These are phyloP conservation scores for Boletus rufocinnamomeus DNA, from an alignment of 768 basidiomycete genomes.

Conservation along the genomic window DNA sequence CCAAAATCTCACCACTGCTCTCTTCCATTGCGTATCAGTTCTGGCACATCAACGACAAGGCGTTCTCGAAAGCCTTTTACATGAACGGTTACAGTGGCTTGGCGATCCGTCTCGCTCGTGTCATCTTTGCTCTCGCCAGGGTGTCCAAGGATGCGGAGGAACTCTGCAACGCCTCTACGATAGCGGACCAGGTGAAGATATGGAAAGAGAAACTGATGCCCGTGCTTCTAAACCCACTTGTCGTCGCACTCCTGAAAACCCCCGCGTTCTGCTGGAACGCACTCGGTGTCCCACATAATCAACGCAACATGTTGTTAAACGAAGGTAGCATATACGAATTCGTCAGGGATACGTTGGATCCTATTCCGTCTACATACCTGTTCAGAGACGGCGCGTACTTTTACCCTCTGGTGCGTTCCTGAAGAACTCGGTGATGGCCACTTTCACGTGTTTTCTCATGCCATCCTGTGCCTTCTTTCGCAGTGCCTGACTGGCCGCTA, in stretches of 20 bases:
- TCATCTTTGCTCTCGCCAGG: constrained; percentile 61
- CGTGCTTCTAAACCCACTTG: constrained; percentile 58
- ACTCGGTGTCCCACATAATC: constrained; percentile 72
- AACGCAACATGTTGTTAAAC: constrained; percentile 59
- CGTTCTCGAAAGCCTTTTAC: constrained; percentile 60
- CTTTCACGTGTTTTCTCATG: constrained; percentile 6
- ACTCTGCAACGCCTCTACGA: constrained; percentile 55
- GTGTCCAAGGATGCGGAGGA: constrained; percentile 54
- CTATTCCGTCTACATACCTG: constrained; percentile 46
- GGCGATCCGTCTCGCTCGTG: constrained; percentile 62
- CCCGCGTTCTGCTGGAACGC: constrained; percentile 72
- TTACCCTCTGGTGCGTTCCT: constrained; percentile 51
- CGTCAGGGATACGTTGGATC: constrained; percentile 53
- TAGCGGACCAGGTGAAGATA: constrained; percentile 59
- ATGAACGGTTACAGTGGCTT: constrained; percentile 65
- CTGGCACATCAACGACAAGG: constrained; percentile 63
- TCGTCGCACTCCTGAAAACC: constrained; percentile 50
- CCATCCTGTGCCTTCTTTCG: neutral
- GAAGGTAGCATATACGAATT: constrained; percentile 53
- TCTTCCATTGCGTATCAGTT: constrained; percentile 76
- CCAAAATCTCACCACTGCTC: constrained; percentile 62
- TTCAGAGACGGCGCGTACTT: constrained; percentile 68
- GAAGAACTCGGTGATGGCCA: neutral
- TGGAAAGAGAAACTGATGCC: constrained; percentile 63
- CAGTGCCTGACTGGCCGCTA: constrained; percentile 53